These are phyloP conservation scores for Marasmius fiardii DNA, from an alignment of 1,284 basidiomycete genomes.

Conservation along the genomic window DNA sequence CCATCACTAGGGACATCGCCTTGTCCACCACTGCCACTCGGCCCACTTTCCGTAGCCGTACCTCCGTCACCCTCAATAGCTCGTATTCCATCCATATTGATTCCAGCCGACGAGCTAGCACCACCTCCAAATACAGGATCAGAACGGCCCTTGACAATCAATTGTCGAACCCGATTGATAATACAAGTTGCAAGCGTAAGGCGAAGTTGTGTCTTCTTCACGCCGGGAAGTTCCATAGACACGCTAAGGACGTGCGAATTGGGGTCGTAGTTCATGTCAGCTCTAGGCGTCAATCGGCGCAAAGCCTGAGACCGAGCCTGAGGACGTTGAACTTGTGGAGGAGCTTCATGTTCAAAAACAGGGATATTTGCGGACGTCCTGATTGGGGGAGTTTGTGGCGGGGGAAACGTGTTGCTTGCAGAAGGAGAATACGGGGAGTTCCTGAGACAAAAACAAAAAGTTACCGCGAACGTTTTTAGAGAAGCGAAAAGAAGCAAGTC, in stretches of 20 bases:
- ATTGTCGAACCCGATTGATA: conserved; percentile 53
- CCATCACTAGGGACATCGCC: conserved; percentile 20
- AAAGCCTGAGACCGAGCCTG: not conserved
- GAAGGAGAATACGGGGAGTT: conserved; percentile 4
- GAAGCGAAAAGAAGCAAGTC: not conserved
- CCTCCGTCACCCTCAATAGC: conserved; percentile 27
- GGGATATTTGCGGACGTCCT: conserved; percentile 1
- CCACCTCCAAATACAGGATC: conserved; percentile 27
- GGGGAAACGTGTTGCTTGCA: not conserved
- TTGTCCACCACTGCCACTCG: conserved; percentile 34
- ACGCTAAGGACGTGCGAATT: conserved; percentile 45
- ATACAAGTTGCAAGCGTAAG: conserved; percentile 51
- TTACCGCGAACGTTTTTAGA: not conserved
- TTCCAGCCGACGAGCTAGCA: not conserved
- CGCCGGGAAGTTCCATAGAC: conserved; percentile 62
- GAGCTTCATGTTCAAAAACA: not conserved
- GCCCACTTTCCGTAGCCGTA: conserved; percentile 28
- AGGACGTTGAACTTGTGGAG: not conserved
- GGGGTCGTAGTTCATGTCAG: conserved; percentile 52
- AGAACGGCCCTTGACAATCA: conserved; percentile 45
- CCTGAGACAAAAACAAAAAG: not conserved
- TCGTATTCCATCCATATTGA: not conserved
- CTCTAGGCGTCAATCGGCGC: conserved; percentile 35
- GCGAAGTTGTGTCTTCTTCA: conserved; percentile 48
- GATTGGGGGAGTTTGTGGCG: conserved; percentile 3